Base-by-base conservation (phyloP, 2,329 filamentous ascomycete species). In the Nothopassalora personata region DNA sequence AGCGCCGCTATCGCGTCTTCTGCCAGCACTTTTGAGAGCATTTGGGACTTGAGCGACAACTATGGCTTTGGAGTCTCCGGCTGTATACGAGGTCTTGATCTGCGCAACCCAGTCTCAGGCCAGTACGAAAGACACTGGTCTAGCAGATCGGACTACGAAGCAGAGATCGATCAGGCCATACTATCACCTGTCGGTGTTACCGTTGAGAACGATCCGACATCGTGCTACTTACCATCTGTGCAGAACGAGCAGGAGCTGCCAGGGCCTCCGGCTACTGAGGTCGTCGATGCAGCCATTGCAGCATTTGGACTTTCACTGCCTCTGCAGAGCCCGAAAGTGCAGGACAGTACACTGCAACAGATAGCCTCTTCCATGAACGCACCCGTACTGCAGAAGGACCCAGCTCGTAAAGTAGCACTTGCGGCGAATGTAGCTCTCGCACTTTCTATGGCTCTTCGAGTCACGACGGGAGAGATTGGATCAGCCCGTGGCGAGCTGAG, bases 1-100 rank as follows among this genome's bases (percentile, higher is more conserved):
- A 96, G 93, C 69, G 89, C 90, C 13, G 91, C 92, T 0, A 97
- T 99, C 68, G 93, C 93, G 18, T 94, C 88, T 65, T 90, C 92
- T 15, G 90, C 91, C 1, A 91, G 90, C 5, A 89, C 86, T 2
- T 97, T 97, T 69, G 94, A 99, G 68, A 92, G 86, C 0, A 85
- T 99, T 43, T 99, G 94, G 94, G 93, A 97, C 63, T 84, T 96
- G 6, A 89, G 87, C 8, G 94, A 99, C 72, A 97, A 97, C 70
- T 92, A 87, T 67, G 93, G 92, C 0, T 97, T 96, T 73, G 94
- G 95, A 2, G 87, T 99, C 15, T 96, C 90, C 9, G 90, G 92
- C 1, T 78, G 97, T 23, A 86, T 96, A 1, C 82, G 84, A 23
- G 90, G 91, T 0, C 91, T 94, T 70, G 83, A 87, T 55, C 80